Conservation (phyloP, 805 yeast genomes). For the Henningerozyma blattae region DNA sequence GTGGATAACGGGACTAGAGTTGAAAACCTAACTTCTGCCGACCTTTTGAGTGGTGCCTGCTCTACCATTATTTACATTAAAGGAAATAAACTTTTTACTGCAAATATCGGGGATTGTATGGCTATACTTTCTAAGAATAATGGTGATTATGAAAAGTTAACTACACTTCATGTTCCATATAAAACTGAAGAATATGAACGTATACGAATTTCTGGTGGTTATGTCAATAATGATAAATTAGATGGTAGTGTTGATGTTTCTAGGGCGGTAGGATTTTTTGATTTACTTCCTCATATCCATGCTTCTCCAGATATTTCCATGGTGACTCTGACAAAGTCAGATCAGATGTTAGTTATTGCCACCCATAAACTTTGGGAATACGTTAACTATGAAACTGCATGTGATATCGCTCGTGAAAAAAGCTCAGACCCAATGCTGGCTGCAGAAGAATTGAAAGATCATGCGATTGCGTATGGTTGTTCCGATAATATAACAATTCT, state of each 20-base stretch:
- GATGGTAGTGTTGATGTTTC: slow-evolving; percentile 78
- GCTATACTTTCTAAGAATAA: slow-evolving; percentile 67
- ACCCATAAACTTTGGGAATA: slow-evolving; percentile 78
- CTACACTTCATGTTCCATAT: slow-evolving; percentile 78
- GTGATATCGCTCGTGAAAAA: slow-evolving; percentile 77
- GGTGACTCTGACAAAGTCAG: slow-evolving; percentile 48
- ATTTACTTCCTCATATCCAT: slow-evolving; percentile 75
- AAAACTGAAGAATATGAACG: slow-evolving; percentile 67
- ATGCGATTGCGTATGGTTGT: slow-evolving; percentile 88
- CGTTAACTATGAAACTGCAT: slow-evolving; percentile 73
- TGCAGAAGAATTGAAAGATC: slow-evolving; percentile 86
- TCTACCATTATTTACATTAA: slow-evolving; percentile 71
- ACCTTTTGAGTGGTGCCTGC: slow-evolving; percentile 72
- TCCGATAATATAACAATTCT: slow-evolving; percentile 67
- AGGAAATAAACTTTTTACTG: slow-evolving; percentile 60
- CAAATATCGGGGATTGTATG: slow-evolving; percentile 86
- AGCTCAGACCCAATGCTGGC: slow-evolving; percentile 79
- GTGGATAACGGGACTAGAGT: slow-evolving; percentile 38
- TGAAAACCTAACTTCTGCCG: slow-evolving; percentile 45
- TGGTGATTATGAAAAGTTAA: slow-evolving; percentile 66
- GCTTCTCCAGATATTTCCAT: slow-evolving; percentile 75
- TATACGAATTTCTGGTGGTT: slow-evolving; percentile 85
- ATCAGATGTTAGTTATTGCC: slow-evolving; percentile 77
- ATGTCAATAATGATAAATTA: slow-evolving; percentile 72
- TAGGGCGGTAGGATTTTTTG: slow-evolving; percentile 85